A percentile compares a stretch with the other conserved stretches of the same genome.
Evolutionary conservation across 2,329 filamentous ascomycete genomes (phyloP).

Genomic region (Aureobasidium namibiae): DNA sequence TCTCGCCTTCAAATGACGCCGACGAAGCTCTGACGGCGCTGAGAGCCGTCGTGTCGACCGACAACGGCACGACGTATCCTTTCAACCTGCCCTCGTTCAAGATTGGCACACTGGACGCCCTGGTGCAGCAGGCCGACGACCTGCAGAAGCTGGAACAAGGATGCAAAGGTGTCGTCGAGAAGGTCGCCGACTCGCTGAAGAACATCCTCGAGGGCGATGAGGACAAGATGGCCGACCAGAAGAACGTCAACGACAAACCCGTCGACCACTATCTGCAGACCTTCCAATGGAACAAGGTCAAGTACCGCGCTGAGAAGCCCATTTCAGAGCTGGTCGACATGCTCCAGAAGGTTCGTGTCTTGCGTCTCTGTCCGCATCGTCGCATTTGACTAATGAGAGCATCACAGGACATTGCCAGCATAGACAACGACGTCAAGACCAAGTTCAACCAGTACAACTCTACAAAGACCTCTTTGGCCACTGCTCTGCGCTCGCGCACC

Average conservation of each 20-base stretch:
- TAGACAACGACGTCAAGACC: slow-evolving; percentile 91
- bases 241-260: slow-evolving; percentile 93
- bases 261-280: slow-evolving; percentile 84
- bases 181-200: slow-evolving; percentile 79
- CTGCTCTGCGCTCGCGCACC: slow-evolving; percentile 79
- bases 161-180: slow-evolving; percentile 75
- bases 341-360: slow-evolving; percentile 64
- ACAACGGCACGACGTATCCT: slow-evolving; percentile 66
- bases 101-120: slow-evolving; percentile 88
- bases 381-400: neutral
- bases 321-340: slow-evolving; percentile 79
- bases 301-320: slow-evolving; percentile 88
- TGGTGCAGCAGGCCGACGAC: slow-evolving; percentile 95
- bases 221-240: slow-evolving; percentile 74
- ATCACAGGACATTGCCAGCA: slow-evolving; percentile 69
- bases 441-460: slow-evolving; percentile 94
- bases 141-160: slow-evolving; percentile 75
- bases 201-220: slow-evolving; percentile 78
- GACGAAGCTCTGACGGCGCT: slow-evolving; percentile 76
- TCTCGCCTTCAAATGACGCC: slow-evolving; percentile 69
- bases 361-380: neutral
- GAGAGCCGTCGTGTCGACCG: slow-evolving; percentile 60
- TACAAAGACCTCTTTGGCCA: slow-evolving; percentile 74
- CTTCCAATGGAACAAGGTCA: slow-evolving; percentile 96
- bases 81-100: slow-evolving; percentile 93